Base-by-base conservation (phyloP, 306 rosid genomes). In the Cicer cuneatum region DNA sequence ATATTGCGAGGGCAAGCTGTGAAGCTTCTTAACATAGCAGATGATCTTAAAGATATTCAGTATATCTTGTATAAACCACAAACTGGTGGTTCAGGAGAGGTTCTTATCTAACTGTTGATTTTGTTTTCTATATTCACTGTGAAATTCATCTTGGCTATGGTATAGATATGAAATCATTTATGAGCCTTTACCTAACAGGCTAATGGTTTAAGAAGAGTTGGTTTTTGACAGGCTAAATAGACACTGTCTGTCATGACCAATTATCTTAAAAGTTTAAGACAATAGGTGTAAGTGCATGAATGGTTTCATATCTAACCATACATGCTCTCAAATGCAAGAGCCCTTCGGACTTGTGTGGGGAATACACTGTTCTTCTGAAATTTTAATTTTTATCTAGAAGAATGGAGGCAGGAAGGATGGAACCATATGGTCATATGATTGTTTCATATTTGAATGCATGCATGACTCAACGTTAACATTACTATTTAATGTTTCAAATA, bases 31-130 rank as follows among this genome's bases (percentile, higher is more conserved):
- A 93, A 88, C 75, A 80, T 88, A 78, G 98, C 89, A 6, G 78
- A 89, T 62, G 93, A 93, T 86, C 91, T 93, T 57, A 85, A 83
- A 73, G 73, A 46, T 84, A 40, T 64, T 10, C 81, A 88, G 70
- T 85, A 9, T 80, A 88, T 93, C 82, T 46, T 85, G 88, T 93
- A 93, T 57, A 75, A 5, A 82, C 96, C 98, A 69, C 88, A 83
- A 3, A 51, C n/a, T 66, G 87, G 85, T 62, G 82, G 87, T 78
- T 47, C 69, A 52, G 47, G 75, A 64, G 90, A 89, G 98, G 97
- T 93, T 46, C 37, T 56, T 73, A 58, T 72, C 73, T 40, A 69
- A 42, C 66, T 79, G 33, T 53, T 49, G 13, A 38, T 12, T 51
- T 13, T 68, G 67, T 37, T 14, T 13, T 12, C 7, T 29, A 42